Evolutionary conservation across 805 yeast genomes (phyloP).

Genomic region (Candida stauntonica): DNA sequence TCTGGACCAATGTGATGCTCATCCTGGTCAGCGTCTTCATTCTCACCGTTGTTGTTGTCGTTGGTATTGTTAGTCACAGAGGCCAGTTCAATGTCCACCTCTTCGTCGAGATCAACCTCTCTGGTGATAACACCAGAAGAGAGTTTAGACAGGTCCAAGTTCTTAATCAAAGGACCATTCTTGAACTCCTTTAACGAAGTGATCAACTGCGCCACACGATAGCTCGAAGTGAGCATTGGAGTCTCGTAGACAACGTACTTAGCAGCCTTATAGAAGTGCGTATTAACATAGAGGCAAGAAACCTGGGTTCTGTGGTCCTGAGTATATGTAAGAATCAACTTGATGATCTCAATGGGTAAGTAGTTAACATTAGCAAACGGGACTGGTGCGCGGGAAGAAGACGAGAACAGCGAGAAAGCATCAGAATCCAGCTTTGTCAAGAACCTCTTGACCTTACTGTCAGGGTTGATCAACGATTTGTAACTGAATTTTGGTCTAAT

Average conservation of each 20-base stretch:
- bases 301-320: conserved; percentile 39
- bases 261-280: conserved; percentile 45
- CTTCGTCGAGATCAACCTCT: conserved; percentile 10
- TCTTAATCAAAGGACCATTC: conserved; percentile 52
- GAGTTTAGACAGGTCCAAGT: conserved; percentile 53
- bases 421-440: conserved; percentile 31
- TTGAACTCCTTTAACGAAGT: conserved; percentile 56
- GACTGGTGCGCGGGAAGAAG: conserved; percentile 12
- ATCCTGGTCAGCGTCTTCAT: conserved; percentile 11
- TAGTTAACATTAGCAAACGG: conserved; percentile 22
- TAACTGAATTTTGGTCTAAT: conserved; percentile 14
- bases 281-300: conserved; percentile 46
- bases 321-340: conserved; percentile 23
- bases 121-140: conserved; percentile 35
- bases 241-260: conserved; percentile 50
- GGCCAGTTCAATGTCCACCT: too few relatives aligned
- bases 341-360: conserved; percentile 32
- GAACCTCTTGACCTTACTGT: conserved; percentile 22
- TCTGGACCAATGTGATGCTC: conserved; percentile 9
- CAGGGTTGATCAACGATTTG: conserved; percentile 18
- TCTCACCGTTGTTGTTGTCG: too few relatives aligned
- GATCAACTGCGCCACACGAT: conserved; percentile 76
- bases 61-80: too few relatives aligned
- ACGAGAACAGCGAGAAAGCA: conserved; percentile 29
- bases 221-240: conserved; percentile 63